Evolutionary conservation across 345 rosid species (phyloP).

Genomic region (Eucalyptus caleyi): DNA sequence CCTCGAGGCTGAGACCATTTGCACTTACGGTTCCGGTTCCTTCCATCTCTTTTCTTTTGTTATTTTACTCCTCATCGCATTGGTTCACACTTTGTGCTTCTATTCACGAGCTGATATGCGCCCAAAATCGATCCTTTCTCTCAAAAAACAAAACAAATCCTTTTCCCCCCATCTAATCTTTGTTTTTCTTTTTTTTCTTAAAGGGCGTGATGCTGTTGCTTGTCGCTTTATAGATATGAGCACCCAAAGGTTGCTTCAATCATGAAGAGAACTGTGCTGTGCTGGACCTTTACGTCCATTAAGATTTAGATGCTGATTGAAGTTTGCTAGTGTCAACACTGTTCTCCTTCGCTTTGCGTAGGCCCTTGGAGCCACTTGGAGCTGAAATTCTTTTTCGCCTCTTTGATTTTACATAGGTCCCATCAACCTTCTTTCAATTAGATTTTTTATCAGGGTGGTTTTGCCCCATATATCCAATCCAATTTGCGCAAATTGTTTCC

Average conservation of each 20-base stretch:
- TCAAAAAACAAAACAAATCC: neutral
- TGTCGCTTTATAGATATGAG: neutral
- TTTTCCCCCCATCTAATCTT: neutral
- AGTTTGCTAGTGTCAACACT: neutral
- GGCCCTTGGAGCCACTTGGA: neutral
- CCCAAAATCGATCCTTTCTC: neutral
- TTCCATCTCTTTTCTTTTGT: neutral
- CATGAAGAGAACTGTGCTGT: neutral
- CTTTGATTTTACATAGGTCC: neutral
- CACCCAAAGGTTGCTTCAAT: neutral
- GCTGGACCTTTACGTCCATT: neutral
- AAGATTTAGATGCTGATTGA: neutral
- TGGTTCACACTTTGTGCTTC: neutral
- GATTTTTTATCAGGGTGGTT: neutral
- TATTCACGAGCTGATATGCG: neutral
- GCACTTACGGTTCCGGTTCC: neutral
- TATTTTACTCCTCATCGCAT: neutral
- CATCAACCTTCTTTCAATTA: neutral
- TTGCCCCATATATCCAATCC: neutral
- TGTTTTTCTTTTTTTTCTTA: neutral
- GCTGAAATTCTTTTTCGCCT: neutral
- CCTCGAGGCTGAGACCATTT: neutral
- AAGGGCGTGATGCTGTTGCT: neutral
- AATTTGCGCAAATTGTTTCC: neutral
- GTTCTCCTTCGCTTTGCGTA: neutral